These are phyloP conservation scores for Dendryphion nanum DNA, from an alignment of 2,329 filamentous ascomycete species.

Conservation along the genomic window DNA sequence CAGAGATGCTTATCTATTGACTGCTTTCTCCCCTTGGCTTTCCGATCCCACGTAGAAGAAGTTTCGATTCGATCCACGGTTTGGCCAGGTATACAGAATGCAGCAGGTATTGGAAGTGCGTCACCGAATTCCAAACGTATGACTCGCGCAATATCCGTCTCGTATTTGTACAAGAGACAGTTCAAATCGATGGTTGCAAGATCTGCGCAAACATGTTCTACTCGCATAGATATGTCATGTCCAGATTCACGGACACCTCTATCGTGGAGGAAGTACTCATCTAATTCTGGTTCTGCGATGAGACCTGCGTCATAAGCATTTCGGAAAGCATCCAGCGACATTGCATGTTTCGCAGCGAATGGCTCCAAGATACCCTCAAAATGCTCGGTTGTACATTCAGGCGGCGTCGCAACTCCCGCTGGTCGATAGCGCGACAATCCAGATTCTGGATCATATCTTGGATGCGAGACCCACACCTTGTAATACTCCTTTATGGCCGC, in stretches of 20 bases:
- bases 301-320: slow-evolving; percentile 73
- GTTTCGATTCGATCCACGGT: slow-evolving; percentile 73
- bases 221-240: slow-evolving; percentile 86
- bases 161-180: slow-evolving; percentile 89
- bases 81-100: slow-evolving; percentile 71
- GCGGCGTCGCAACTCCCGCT: slow-evolving; percentile 75
- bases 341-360: slow-evolving; percentile 74
- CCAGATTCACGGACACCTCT: slow-evolving; percentile 89
- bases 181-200: slow-evolving; percentile 89
- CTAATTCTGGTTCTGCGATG: slow-evolving; percentile 75
- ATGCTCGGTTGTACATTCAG: slow-evolving; percentile 80
- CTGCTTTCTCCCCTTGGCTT: slow-evolving; percentile 75
- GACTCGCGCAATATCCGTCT: slow-evolving; percentile 79
- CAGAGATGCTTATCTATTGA: slow-evolving; percentile 87
- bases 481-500: slow-evolving; percentile 94
- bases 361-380: slow-evolving; percentile 77
- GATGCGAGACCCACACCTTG: slow-evolving; percentile 70
- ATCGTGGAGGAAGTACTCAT: slow-evolving; percentile 87
- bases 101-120: slow-evolving; percentile 69
- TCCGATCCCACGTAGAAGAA: slow-evolving; percentile 74
- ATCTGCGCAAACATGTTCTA: slow-evolving; percentile 72
- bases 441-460: slow-evolving; percentile 68
- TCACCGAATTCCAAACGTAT: slow-evolving; percentile 82
- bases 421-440: slow-evolving; percentile 74
- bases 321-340: slow-evolving; percentile 60